Percentiles rank a stretch among this genome's conserved stretches.
phyloP scores from a whole-genome alignment of 345 rosid species.

The Melastoma malabathricum region DNA sequence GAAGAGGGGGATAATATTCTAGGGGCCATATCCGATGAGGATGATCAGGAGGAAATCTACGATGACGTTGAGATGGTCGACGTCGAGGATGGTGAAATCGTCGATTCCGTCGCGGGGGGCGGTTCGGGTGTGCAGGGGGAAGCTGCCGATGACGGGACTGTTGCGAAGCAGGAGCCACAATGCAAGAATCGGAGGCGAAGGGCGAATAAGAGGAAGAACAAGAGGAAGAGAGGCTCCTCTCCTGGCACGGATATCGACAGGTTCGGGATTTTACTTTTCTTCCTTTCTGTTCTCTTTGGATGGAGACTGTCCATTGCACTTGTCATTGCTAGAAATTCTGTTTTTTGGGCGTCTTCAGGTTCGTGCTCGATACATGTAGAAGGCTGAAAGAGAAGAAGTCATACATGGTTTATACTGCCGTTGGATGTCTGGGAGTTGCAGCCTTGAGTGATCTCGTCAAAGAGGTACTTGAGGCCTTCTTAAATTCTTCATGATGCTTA shows the following conservation, averaged over 20 bases:
- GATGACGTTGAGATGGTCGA: conserved; percentile 48
- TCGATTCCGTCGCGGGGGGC: conserved; percentile 16
- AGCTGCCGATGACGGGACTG: conserved; percentile 13
- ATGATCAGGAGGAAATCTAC: conserved; percentile 27
- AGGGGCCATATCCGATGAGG: conserved; percentile 38
- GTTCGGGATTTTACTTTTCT: conserved; percentile 18
- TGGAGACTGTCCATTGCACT: too few species aligned
- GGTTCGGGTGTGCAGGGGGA: too few species aligned
- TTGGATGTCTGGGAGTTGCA: conserved; percentile 72
- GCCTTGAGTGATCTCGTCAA: conserved; percentile 58
- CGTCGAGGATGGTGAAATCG: conserved; percentile 73
- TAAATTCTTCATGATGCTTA: not conserved
- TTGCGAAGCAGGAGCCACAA: conserved; percentile 17
- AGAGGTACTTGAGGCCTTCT: conserved; percentile 38
- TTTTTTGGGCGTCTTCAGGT: conserved; percentile 29
- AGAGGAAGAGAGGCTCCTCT: conserved; percentile 26
- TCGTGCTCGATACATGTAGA: conserved; percentile 70
- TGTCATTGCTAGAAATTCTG: too few species aligned
- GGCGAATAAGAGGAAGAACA: conserved; percentile 38
- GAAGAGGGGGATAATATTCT: conserved; percentile 35
- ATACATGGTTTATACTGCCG: conserved; percentile 82
- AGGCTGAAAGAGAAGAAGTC: conserved; percentile 82
- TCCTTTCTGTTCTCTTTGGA: not conserved
- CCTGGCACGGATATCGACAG: conserved; percentile 40
- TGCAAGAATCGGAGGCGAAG: conserved; percentile 24